These are phyloP conservation scores for Remersonia thermophila DNA, from an alignment of 2,329 filamentous ascomycete species.

Conservation along the genomic window DNA sequence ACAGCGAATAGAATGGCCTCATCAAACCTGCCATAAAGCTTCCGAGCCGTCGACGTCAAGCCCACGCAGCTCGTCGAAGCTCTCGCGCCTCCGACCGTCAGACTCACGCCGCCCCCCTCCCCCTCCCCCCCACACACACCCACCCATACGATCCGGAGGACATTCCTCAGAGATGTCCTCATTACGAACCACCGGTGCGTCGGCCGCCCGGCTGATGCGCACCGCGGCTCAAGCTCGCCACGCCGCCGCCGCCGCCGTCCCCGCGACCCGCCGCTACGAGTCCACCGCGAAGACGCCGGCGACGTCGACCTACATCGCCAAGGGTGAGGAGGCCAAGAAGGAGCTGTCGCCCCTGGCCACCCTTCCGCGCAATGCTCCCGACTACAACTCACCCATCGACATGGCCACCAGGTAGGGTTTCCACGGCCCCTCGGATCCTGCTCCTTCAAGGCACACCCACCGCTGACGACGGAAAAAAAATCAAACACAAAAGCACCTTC, in stretches of 20 bases:
- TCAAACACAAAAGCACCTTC: slow-evolving; percentile 50
- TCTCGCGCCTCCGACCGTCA: not conserved
- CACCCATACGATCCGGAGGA: too few species aligned
- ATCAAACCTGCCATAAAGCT: not conserved
- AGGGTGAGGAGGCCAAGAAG: slow-evolving; percentile 23
- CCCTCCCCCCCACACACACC: too few species aligned
- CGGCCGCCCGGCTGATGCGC: slow-evolving; percentile 40
- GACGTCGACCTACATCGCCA: slow-evolving; percentile 29
- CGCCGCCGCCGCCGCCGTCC: slow-evolving; percentile 26
- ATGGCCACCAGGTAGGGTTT: slow-evolving; percentile 70
- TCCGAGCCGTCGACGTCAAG: not conserved
- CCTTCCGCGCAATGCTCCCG: slow-evolving; percentile 53
- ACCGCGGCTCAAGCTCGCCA: slow-evolving; percentile 28
- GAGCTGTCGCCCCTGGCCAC: slow-evolving; percentile 26
- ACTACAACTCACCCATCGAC: slow-evolving; percentile 71
- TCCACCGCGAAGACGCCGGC: slow-evolving; percentile 19
- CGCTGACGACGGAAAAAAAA: too few species aligned
- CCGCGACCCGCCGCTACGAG: slow-evolving; percentile 41
- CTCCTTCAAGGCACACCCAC: not conserved
- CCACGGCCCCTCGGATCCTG: too few species aligned
- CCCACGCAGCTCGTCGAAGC: not conserved
- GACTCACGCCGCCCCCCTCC: too few species aligned
- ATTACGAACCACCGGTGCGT: slow-evolving; percentile 43
- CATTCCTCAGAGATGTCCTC: slow-evolving; percentile 43
- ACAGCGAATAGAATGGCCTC: slow-evolving; percentile 8